Percentiles rank a stretch among this genome's conserved stretches.
Conservation (phyloP, 306 rosid genomes). For the Gleditsia sinensis region DNA sequence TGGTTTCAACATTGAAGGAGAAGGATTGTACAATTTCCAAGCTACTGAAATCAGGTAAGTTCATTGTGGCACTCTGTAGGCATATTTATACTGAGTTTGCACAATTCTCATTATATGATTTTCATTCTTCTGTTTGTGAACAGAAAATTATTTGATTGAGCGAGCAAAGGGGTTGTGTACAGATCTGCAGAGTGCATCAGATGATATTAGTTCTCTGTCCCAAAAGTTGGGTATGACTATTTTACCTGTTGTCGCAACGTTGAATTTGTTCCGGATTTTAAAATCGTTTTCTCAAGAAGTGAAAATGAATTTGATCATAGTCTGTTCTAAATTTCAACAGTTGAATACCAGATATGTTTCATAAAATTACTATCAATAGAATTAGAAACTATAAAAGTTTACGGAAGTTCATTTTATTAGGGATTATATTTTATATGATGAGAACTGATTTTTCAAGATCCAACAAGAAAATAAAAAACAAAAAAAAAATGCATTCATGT, state of each 20-base stretch:
- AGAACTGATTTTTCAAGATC: not conserved
- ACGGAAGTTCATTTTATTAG: too few relatives aligned
- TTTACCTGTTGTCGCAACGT: not conserved
- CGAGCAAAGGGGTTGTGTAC: conserved; percentile 73
- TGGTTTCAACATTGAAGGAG: conserved; percentile 65
- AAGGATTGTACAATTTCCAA: conserved; percentile 76
- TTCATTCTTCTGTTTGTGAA: conserved; percentile 23
- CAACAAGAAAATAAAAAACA: not conserved
- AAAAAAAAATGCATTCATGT: not conserved
- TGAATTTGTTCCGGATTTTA: not conserved
- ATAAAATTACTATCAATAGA: not conserved
- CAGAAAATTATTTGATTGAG: conserved; percentile 77
- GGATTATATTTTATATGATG: too few relatives aligned
- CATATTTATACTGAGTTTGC: conserved; percentile 5
- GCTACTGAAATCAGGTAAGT: conserved; percentile 68
- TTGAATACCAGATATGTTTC: conserved; percentile 1
- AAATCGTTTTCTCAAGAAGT: not conserved
- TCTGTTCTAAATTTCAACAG: too few relatives aligned
- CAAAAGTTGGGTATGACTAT: conserved; percentile 65
- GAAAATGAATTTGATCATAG: conserved; percentile 14
- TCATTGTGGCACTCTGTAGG: conserved; percentile 1
- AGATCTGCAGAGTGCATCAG: conserved; percentile 76
- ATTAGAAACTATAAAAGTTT: not conserved
- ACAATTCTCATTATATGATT: conserved; percentile 18
- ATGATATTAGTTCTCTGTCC: conserved; percentile 62